Evolutionary conservation across 192 early-diverging fungal genomes (phyloP), one percentile per base, ranked within the genome.

Genomic region (Coemansia sp.): DNA sequence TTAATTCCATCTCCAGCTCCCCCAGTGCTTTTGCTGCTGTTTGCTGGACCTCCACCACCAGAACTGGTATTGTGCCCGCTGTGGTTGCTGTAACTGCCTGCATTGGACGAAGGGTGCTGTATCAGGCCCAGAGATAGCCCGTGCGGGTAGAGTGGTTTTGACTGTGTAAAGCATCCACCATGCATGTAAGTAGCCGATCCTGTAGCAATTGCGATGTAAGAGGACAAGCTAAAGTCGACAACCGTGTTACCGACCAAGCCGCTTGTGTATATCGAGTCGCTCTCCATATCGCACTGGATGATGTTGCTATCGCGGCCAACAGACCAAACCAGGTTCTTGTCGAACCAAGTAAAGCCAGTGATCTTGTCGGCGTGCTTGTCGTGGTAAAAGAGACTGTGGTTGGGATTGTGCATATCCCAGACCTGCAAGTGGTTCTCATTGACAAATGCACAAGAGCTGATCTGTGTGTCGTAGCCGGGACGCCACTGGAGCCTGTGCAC

Each of bases 341-440:
- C 80, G 50, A 70, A 71, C 80, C 80, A 82, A 2, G 69, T 61
- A 56, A 82, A 82, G 9, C 71, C 80, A 41, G 45, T 58, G 29
- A 77, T 66, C 25, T 32, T 35, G 6, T 52, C 62, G 23, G n/a
- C 50, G 43, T 77, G 75, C 55, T 64, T 66, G 58, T 82, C 69
- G 25, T 82, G 80, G 63, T 67, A 77, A 62, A 74, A 62, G 25
- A 82, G 32, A 59, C 66, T 73, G 65, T 78, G 75, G 72, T 74
- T 68, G 2, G 78, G 75, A 9, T 81, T 78, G 35, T 67, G 68
- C 66, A 81, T 76, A 25, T 84, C 79, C 83, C 83, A 84, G 22
- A 84, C 59, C 29, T 81, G 69, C 46, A 84, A 40, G 11, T 66
- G 53, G 14, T 64, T 41, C 36, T 84, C 79, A 32, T 46, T 25